Base-by-base conservation (phyloP, 2,329 filamentous ascomycete species). In the Trichoderma arundinaceum region DNA sequence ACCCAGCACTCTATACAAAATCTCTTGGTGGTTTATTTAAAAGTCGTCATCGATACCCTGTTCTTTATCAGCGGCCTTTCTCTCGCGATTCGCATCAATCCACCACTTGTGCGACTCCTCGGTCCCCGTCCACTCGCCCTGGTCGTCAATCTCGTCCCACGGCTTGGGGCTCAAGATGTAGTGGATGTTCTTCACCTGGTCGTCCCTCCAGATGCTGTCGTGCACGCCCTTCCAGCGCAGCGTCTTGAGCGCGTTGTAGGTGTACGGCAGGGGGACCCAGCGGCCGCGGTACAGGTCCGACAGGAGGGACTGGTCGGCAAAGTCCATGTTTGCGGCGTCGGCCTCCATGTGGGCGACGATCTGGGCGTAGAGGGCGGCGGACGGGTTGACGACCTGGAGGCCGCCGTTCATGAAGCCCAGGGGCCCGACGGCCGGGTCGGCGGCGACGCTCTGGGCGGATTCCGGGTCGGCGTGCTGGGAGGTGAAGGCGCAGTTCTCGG, bases 191-290 rank as follows among this genome's bases (percentile, higher is more conserved):
- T 86, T 87, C 57, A 88, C 84, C 46, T 77, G 73, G 17, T 82
- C 82, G 69, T 89, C 86, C 10, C 78, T 75, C 86, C 86, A 89
- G 65, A 89, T 84, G 64, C 76, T 72, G 33, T 76, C 74, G 71
- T 89, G 86, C 35, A 87, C 84, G 12, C 77, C 80, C 15, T 78
- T 71, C 78, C 81, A 81, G 15, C 84, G 77, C 78, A 88, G 67
- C 15, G 86, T 88, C 81, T 88, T 88, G 68, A 89, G 80, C 9
- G 85, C 86, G 69, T 89, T 89, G 74, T 88, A 88, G 13, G 82
- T 77, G 70, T 88, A 88, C 1, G 86, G 85, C 70, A 89, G 77
- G 6, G 83, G 73, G 12, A 85, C 82, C 86, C 86, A 89, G 39
- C 84, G 79, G 39, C 79, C 82, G 10, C 74, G 74, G 76, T 84